phyloP scores from a whole-genome alignment of 2,329 filamentous ascomycete genomes.

The Cadophora sp. region DNA sequence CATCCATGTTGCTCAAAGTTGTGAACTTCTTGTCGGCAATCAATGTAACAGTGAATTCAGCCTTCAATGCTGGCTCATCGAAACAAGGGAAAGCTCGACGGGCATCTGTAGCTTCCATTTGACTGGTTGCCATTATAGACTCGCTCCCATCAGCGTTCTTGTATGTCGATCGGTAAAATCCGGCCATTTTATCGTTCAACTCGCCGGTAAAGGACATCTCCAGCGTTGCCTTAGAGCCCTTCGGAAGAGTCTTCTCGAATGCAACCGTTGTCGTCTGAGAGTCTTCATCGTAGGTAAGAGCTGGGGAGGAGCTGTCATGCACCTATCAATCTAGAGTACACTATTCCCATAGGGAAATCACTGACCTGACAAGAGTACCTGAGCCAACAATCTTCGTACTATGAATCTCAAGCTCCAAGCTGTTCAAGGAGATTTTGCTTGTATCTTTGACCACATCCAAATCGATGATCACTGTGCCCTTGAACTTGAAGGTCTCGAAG shows the following conservation, averaged over 20 bases:
- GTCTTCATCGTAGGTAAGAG: slow-evolving; percentile 76
- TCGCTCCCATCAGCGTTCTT: slow-evolving; percentile 80
- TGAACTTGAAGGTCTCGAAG: slow-evolving; percentile 85
- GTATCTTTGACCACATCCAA: slow-evolving; percentile 87
- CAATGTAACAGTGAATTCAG: slow-evolving; percentile 88
- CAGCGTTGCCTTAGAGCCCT: slow-evolving; percentile 79
- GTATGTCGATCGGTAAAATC: slow-evolving; percentile 96
- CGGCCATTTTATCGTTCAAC: slow-evolving; percentile 94
- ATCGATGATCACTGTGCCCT: slow-evolving; percentile 84
- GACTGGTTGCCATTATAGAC: slow-evolving; percentile 85
- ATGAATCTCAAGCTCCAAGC: slow-evolving; percentile 84
- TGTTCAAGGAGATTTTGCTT: slow-evolving; percentile 85
- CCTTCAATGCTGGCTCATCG: slow-evolving; percentile 93
- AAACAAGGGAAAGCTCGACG: slow-evolving; percentile 94
- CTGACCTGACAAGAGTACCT: slow-evolving; percentile 52
- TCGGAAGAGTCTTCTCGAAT: slow-evolving; percentile 74
- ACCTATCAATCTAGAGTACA: slow-evolving; percentile 5
- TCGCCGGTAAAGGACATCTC: slow-evolving; percentile 79
- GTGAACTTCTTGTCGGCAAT: slow-evolving; percentile 90
- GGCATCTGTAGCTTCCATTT: slow-evolving; percentile 97
- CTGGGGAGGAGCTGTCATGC: slow-evolving; percentile 65
- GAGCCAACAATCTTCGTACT: slow-evolving; percentile 72
- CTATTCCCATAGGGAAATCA: slow-evolving; percentile 13
- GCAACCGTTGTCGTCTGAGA: slow-evolving; percentile 83
- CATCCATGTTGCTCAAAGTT: slow-evolving; percentile 97